phyloP scores from a whole-genome alignment of 768 basidiomycete species.

The Paxillus rubicundulus region DNA sequence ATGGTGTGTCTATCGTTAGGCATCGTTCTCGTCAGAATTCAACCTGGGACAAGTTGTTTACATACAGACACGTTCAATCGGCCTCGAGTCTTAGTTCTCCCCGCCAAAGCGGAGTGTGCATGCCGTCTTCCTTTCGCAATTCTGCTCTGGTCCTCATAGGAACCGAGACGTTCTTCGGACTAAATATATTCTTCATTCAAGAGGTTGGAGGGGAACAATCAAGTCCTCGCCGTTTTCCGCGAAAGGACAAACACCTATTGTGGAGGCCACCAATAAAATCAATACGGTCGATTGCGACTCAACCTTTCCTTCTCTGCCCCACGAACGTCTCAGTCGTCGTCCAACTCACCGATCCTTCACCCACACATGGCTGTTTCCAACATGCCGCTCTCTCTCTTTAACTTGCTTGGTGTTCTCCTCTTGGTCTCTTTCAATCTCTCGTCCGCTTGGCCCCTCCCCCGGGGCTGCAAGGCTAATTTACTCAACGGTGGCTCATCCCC shows the following conservation, averaged over 20 bases:
- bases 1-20: too few species aligned
- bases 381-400: slow-evolving; percentile 12
- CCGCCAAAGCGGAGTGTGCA: too few species aligned
- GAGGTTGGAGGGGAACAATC: too few species aligned
- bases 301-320: background rate
- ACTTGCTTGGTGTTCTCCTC: slow-evolving; percentile 5
- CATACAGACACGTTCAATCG: too few species aligned
- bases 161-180: too few species aligned
- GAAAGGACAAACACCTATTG: slow-evolving; percentile 3
- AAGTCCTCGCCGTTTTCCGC: background rate
- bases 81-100: too few species aligned
- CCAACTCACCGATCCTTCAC: background rate
- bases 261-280: slow-evolving; percentile 6
- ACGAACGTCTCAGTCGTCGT: background rate
- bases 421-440: slow-evolving; percentile 7
- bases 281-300: background rate
- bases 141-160: too few species aligned
- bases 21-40: too few species aligned
- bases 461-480: slow-evolving; percentile 4
- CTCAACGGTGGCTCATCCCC: background rate
- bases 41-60: too few species aligned
- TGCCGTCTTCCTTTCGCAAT: too few species aligned
- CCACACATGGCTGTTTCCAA: background rate
- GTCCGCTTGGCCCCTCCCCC: slow-evolving; percentile 13
- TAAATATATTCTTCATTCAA: too few species aligned